Base-by-base conservation (phyloP, 202 grass and related monocot genomes). In the Dendrocalamus latiflorus region DNA sequence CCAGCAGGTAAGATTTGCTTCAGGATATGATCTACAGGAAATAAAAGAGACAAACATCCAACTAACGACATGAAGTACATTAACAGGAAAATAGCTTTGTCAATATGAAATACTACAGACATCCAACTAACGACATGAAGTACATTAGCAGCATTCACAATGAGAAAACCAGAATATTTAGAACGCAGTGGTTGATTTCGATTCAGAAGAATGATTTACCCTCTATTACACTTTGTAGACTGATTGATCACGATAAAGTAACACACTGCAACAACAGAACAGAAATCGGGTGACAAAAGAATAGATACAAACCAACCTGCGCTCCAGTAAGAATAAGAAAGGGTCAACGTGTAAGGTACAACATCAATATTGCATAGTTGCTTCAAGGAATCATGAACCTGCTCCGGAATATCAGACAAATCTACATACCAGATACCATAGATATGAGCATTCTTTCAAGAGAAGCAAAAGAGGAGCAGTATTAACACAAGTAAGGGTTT, bases 311-410 rank as follows among this genome's bases (percentile, higher is more conserved):
- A 89, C 93, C 82, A 45, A 99, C 96, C 93, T 89, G 91, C 93
- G 56, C 88, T 75, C 91, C 91, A 99, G 30, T 94, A 96, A 5
- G 96, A 94, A 87, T 99, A 99, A 82, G 89, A 89, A 79, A 99
- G 89, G 57, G 89, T 94, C 88, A 99, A 76, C 28, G 74, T 73
- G 77, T 99, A 84, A 76, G 93, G 84, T 62, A 96, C 86, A n/a
- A 84, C 81, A 92, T 96, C 81, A 56, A 96, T 25, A 64, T 82
- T 84, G 75, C 96, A 99, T 39, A 92, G 75, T n/a, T 85, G 88
- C 85, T 92, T 99, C 77, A 96, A 67, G 18, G 91, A 88, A 86
- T 88, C 81, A n/a, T 88, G 72, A 22, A 80, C 62, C 80, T 88
- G 36, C 68, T 90, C 84, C 33, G 85, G 86, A 76, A 99, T 89